Evolutionary conservation across 2,329 filamentous ascomycete genomes (phyloP).

Genomic region (Celoporthe dispersa): DNA sequence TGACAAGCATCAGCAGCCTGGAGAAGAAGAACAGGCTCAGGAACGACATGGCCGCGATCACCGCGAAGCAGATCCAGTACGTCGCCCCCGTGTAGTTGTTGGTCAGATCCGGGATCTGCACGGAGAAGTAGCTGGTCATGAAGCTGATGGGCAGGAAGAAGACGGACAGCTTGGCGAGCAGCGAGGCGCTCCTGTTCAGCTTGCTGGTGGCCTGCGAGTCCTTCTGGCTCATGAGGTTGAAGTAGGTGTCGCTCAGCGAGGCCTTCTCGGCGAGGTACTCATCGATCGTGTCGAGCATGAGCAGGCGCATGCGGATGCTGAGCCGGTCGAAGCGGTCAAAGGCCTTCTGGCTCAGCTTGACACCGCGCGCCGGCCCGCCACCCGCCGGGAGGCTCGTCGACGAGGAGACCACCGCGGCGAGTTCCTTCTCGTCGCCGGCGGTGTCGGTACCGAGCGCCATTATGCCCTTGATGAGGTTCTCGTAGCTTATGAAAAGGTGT

Average conservation of each 20-base stretch:
- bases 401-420: background rate
- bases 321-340: constrained; percentile 63
- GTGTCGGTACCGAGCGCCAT: constrained; percentile 48
- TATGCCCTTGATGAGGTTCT: constrained; percentile 62
- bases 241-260: constrained; percentile 72
- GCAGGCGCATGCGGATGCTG: constrained; percentile 60
- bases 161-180: constrained; percentile 76
- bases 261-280: constrained; percentile 72
- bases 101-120: constrained; percentile 63
- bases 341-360: constrained; percentile 49
- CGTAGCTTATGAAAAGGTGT: constrained; percentile 64
- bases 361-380: constrained; percentile 27
- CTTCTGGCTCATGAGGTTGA: constrained; percentile 77
- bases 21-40: constrained; percentile 60
- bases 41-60: constrained; percentile 64
- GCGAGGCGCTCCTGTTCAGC: constrained; percentile 71
- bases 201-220: constrained; percentile 74
- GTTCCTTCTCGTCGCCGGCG: constrained; percentile 20
- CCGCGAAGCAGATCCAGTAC: constrained; percentile 72
- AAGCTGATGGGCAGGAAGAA: constrained; percentile 76
- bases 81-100: constrained; percentile 61
- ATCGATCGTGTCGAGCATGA: constrained; percentile 65
- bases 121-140: constrained; percentile 75
- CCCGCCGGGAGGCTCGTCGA: constrained; percentile 4
- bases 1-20: constrained; percentile 50